Evolutionary conservation across 164 flowering plant genomes (phyloP).

Genomic region (Platanus orientalis): DNA sequence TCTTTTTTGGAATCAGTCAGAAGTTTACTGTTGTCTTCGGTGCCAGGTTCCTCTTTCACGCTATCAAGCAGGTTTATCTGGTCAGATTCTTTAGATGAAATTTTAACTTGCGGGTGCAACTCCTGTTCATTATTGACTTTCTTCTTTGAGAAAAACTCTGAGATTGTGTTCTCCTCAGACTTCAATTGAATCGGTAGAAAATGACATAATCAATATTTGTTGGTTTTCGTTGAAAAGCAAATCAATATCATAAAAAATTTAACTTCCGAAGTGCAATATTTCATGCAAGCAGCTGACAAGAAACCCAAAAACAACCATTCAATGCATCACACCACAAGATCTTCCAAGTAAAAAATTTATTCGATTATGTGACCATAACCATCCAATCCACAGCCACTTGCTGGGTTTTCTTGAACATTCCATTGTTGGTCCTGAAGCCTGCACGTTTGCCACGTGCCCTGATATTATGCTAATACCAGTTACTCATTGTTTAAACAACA

Average conservation of each 20-base stretch:
- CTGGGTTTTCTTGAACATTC: neutral
- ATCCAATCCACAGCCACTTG: neutral
- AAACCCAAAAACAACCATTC: neutral
- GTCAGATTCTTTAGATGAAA: conserved; percentile 14
- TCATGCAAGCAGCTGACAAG: neutral
- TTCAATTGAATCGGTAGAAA: conserved; percentile 47
- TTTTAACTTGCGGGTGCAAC: conserved; percentile 13
- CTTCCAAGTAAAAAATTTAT: neutral
- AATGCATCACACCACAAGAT: neutral
- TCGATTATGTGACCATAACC: neutral
- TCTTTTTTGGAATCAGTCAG: conserved; percentile 9
- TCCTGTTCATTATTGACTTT: conserved; percentile 22
- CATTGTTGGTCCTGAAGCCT: neutral
- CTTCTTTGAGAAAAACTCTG: conserved; percentile 57
- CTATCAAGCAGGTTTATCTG: conserved; percentile 2
- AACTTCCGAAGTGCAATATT: neutral
- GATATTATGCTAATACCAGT: neutral
- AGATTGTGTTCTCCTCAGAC: conserved; percentile 43
- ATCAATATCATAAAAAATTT: no score
- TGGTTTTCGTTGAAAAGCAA: neutral
- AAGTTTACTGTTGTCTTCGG: conserved; percentile 10
- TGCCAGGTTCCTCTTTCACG: conserved; percentile 32
- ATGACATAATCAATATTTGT: neutral
- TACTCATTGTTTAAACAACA: neutral
- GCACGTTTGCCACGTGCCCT: neutral